Evolutionary conservation across 345 rosid species (phyloP).

Genomic region (Noccaea caerulescens): DNA sequence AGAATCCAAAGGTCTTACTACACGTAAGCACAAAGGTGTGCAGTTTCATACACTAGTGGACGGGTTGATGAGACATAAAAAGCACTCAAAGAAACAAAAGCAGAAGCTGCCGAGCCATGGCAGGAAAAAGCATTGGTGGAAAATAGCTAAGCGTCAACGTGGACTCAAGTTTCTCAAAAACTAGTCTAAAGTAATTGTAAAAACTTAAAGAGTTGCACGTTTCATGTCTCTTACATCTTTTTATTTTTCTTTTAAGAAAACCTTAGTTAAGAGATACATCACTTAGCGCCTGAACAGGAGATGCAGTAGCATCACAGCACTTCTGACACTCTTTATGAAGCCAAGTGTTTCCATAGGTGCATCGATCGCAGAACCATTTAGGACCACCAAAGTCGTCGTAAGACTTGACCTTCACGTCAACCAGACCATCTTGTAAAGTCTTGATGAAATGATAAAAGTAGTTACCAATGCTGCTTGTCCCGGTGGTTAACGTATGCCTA

Average conservation of each 20-base stretch:
- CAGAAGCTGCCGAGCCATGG: constrained; percentile 23
- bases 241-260: background rate
- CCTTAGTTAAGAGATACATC: constrained; percentile 25
- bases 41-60: constrained; percentile 54
- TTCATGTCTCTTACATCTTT: constrained; percentile 5
- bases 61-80: constrained; percentile 56
- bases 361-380: constrained; percentile 31
- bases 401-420: constrained; percentile 23
- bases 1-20: constrained; percentile 35
- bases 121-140: constrained; percentile 51
- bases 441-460: constrained; percentile 30
- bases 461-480: constrained; percentile 21
- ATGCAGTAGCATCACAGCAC: constrained; percentile 14
- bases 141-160: constrained; percentile 44
- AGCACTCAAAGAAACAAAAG: constrained; percentile 51
- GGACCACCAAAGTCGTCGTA: constrained; percentile 13
- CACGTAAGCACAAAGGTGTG: constrained; percentile 47
- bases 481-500: background rate
- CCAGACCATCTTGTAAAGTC: constrained; percentile 19
- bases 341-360: constrained; percentile 36
- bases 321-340: constrained; percentile 17
- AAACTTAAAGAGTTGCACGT: background rate
- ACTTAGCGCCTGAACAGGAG: background rate
- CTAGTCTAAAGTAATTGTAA: background rate
- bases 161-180: constrained; percentile 48